phyloP scores from a whole-genome alignment of 495 filamentous ascomycete species.

The Letharia columbiana region DNA sequence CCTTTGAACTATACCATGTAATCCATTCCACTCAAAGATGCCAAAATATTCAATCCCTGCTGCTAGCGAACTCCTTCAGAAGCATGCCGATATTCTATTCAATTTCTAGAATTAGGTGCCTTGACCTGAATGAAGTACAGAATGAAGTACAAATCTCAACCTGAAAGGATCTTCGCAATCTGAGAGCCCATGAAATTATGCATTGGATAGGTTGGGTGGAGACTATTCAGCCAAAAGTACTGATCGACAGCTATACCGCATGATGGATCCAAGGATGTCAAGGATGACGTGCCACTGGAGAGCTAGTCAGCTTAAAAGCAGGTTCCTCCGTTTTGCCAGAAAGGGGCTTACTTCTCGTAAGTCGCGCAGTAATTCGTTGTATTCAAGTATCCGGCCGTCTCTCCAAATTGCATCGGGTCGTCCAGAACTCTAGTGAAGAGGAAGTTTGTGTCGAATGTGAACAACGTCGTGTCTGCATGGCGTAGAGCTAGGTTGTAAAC shows the following conservation, averaged over 20 bases:
- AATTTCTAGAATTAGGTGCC: not conserved
- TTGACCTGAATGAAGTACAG: not conserved
- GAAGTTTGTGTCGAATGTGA: constrained; percentile 38
- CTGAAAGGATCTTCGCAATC: constrained; percentile 37
- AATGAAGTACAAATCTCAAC: not conserved
- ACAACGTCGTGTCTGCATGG: constrained; percentile 23
- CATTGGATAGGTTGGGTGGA: constrained; percentile 54
- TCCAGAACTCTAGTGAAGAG: constrained; percentile 49
- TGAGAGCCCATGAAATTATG: constrained; percentile 47
- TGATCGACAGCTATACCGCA: constrained; percentile 47
- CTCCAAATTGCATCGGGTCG: constrained; percentile 37
- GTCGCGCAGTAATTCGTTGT: constrained; percentile 44
- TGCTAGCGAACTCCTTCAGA: not conserved
- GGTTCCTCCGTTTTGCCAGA: not conserved
- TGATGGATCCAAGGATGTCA: constrained; percentile 38
- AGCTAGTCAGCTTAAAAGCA: constrained; percentile 3
- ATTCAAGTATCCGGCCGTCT: constrained; percentile 43
- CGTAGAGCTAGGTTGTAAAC: constrained; percentile 18
- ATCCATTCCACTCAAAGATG: not conserved
- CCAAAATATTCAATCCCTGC: not conserved
- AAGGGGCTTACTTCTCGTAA: constrained; percentile 45
- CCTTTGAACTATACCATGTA: not conserved
- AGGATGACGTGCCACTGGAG: constrained; percentile 44
- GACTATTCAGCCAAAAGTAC: constrained; percentile 55
- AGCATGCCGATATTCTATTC: not conserved